A percentile compares a stretch with the other conserved stretches of the same genome.
These are phyloP conservation scores for Chytriomyces sp. DNA, from an alignment of 192 early-diverging fungal species.

Conservation along the genomic window DNA sequence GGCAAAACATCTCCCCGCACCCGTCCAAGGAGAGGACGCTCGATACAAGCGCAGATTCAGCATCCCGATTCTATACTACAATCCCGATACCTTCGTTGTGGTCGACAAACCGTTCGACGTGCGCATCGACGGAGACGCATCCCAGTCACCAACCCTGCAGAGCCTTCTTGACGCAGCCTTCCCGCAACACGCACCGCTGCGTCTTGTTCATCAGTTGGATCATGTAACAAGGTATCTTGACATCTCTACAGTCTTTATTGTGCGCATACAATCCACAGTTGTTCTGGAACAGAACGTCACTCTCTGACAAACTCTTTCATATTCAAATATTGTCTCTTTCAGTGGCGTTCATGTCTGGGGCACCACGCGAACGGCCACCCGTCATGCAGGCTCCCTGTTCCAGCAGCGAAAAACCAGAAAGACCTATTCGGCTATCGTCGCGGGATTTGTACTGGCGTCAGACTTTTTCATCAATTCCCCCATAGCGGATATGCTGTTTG, in stretches of 20 bases:
- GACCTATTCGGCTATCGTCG: slow-evolving; percentile 37
- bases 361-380: too few species aligned
- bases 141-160: slow-evolving; percentile 20
- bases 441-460: slow-evolving; percentile 18
- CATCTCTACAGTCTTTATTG: too few species aligned
- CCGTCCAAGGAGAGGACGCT: not conserved
- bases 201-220: slow-evolving; percentile 32
- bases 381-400: too few species aligned
- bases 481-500: slow-evolving; percentile 8
- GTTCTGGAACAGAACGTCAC: too few species aligned
- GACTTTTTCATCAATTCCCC: slow-evolving; percentile 4
- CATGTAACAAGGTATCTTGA: not conserved
- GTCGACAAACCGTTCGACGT: slow-evolving; percentile 37
- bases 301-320: too few species aligned
- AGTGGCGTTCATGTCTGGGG: slow-evolving; percentile 47
- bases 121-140: slow-evolving; percentile 8
- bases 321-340: too few species aligned
- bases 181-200: slow-evolving; percentile 2
- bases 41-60: slow-evolving; percentile 22
- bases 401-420: slow-evolving; percentile 31
- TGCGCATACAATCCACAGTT: too few species aligned
- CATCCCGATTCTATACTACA: slow-evolving; percentile 28
- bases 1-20: not conserved
- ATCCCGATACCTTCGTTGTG: slow-evolving; percentile 13
- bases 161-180: not conserved